phyloP scores from a whole-genome alignment of 139 green algal species.

The Coccomyxa sp. region DNA sequence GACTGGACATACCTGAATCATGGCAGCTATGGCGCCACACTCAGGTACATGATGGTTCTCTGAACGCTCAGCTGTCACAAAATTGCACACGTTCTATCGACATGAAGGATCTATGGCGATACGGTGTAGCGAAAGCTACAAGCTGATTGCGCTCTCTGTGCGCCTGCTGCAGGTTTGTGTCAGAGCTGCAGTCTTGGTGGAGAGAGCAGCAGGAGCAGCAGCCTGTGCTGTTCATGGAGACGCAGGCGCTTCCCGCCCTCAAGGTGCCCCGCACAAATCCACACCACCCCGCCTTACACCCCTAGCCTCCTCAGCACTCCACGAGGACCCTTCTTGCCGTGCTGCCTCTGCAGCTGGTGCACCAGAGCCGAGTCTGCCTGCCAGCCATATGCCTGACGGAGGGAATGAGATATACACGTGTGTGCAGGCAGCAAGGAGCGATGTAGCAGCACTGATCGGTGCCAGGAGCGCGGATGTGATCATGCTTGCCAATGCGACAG shows the following conservation, averaged over 20 bases:
- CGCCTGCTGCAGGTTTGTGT: constrained; percentile 25
- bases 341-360: no score
- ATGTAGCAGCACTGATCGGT: constrained; percentile 23
- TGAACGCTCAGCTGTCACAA: not conserved
- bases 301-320: not conserved
- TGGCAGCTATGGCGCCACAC: constrained; percentile 53
- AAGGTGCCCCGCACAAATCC: not conserved
- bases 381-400: no score
- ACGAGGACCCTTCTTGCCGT: no score
- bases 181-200: constrained; percentile 42
- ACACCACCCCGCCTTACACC: not conserved
- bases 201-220: constrained; percentile 40
- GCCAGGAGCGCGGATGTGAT: constrained; percentile 44
- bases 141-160: no score
- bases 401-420: no score
- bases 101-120: no score
- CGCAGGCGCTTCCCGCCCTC: constrained; percentile 13
- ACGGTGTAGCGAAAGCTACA: no score
- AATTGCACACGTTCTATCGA: no score
- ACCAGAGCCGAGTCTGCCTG: no score
- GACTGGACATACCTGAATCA: constrained; percentile 55
- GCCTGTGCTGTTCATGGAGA: constrained; percentile 58
- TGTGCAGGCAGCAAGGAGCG: constrained; percentile 3
- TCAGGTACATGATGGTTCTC: constrained; percentile 23
- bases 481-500: constrained; percentile 50